phyloP scores from a whole-genome alignment of 2,329 filamentous ascomycete species.

The Thelonectria discophora region DNA sequence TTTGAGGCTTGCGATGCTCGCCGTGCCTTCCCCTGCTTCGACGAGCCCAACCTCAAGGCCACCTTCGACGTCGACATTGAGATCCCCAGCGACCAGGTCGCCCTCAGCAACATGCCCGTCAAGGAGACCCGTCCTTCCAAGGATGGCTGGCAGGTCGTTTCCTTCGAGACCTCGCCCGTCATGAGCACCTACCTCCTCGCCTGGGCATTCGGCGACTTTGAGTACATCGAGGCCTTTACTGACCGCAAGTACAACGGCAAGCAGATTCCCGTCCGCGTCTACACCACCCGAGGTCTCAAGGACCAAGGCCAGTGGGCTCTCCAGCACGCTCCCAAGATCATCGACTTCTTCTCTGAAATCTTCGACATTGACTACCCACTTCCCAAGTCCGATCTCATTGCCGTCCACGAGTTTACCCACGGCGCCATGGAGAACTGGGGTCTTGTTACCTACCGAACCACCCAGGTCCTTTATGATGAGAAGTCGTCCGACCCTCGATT shows the following conservation, averaged over 20 bases:
- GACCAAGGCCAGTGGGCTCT: conserved; percentile 90
- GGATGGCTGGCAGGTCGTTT: conserved; percentile 75
- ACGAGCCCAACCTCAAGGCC: conserved; percentile 96
- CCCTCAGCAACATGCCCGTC: conserved; percentile 94
- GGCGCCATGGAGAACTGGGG: conserved; percentile 98
- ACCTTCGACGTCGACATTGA: conserved; percentile 95
- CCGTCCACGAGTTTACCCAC: conserved; percentile 89
- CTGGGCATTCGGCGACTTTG: conserved; percentile 96
- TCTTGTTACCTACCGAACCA: conserved; percentile 93
- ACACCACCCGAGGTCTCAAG: conserved; percentile 93
- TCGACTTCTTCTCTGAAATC: conserved; percentile 96
- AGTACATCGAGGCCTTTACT: conserved; percentile 93
- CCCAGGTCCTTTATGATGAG: conserved; percentile 95
- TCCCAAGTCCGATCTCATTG: conserved; percentile 89
- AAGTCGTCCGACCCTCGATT: conserved; percentile 88
- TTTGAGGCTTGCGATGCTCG: conserved; percentile 97
- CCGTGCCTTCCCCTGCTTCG: conserved; percentile 95
- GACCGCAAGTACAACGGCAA: conserved; percentile 91
- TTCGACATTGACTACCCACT: conserved; percentile 94
- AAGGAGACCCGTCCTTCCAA: conserved; percentile 69
- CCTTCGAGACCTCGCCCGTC: conserved; percentile 83
- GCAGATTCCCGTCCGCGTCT: conserved; percentile 90
- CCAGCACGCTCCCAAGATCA: conserved; percentile 89
- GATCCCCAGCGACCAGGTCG: conserved; percentile 86
- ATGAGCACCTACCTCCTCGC: conserved; percentile 94